phyloP scores from a whole-genome alignment of 192 early-diverging fungal species.

The Coemansia sp. region DNA sequence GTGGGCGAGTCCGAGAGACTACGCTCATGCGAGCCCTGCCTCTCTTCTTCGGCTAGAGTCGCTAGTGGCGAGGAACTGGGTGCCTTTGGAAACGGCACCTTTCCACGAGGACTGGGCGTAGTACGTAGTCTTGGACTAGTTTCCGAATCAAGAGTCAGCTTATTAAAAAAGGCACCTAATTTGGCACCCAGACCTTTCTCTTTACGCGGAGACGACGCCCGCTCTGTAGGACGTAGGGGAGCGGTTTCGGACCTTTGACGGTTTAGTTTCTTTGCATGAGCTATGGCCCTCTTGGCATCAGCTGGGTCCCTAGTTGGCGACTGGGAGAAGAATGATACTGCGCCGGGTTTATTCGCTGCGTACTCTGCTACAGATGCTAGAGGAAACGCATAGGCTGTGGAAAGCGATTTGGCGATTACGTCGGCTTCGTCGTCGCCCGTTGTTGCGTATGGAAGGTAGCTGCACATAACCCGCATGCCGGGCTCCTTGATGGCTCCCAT shows the following conservation, averaged over 20 bases:
- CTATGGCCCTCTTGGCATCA: constrained; percentile 12
- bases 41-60: constrained; percentile 1
- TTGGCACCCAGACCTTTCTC: constrained; percentile 47
- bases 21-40: constrained; percentile 33
- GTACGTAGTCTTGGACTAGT: constrained; percentile 30
- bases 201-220: constrained; percentile 37
- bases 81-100: constrained; percentile 19
- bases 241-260: constrained; percentile 56
- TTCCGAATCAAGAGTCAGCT: constrained; percentile 52
- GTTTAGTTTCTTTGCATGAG: constrained; percentile 34
- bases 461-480: constrained; percentile 36
- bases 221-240: constrained; percentile 36
- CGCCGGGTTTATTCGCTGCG: constrained; percentile 8
- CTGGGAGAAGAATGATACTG: constrained; percentile 11
- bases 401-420: constrained; percentile 4
- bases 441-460: constrained; percentile 43
- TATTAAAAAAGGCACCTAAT: constrained; percentile 54
- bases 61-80: constrained; percentile 14
- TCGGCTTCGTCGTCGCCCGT: constrained; percentile 23
- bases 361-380: background rate
- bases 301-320: constrained; percentile 17
- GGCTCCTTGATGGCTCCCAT: constrained; percentile 51
- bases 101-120: constrained; percentile 21
- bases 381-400: constrained; percentile 4
- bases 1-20: constrained; percentile 44